Percentiles rank a stretch among this genome's conserved stretches.
Conservation (phyloP, 108 stramenopile species). For the Halocafeteria seosinensis region DNA sequence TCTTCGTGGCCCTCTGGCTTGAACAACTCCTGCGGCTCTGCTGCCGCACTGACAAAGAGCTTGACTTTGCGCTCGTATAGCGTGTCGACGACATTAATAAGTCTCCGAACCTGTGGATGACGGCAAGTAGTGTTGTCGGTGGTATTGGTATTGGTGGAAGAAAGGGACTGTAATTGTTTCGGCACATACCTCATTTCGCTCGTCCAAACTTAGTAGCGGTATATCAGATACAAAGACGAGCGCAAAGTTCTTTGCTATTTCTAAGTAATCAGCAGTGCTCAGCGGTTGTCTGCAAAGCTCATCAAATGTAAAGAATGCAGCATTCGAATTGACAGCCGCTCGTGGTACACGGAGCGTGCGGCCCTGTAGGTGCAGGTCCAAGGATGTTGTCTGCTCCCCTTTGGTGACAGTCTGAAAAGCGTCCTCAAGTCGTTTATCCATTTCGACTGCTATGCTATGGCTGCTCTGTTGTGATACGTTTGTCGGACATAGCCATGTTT, state of each 20-base stretch:
- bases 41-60: slow-evolving; percentile 16
- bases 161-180: no score
- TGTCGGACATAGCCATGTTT: not conserved
- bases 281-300: slow-evolving; percentile 67
- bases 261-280: slow-evolving; percentile 73
- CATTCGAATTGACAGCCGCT: not conserved
- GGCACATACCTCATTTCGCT: slow-evolving; percentile 21
- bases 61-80: slow-evolving; percentile 59
- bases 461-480: not conserved
- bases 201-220: slow-evolving; percentile 49
- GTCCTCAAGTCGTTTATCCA: not conserved
- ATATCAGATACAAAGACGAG: slow-evolving; percentile 58
- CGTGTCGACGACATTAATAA: slow-evolving; percentile 89
- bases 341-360: not conserved
- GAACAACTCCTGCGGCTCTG: slow-evolving; percentile 21
- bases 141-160: no score
- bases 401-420: not conserved
- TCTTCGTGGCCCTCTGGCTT: slow-evolving; percentile 6
- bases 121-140: no score
- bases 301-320: slow-evolving; percentile 55
- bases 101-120: slow-evolving; percentile 74
- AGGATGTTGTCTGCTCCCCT: not conserved
- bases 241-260: slow-evolving; percentile 61
- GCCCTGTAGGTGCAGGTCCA: not conserved
- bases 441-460: not conserved